Evolutionary conservation across 805 yeast genomes (phyloP), one percentile per base, ranked within the genome.

Genomic region (Metschnikowia chrysomelidarum): DNA sequence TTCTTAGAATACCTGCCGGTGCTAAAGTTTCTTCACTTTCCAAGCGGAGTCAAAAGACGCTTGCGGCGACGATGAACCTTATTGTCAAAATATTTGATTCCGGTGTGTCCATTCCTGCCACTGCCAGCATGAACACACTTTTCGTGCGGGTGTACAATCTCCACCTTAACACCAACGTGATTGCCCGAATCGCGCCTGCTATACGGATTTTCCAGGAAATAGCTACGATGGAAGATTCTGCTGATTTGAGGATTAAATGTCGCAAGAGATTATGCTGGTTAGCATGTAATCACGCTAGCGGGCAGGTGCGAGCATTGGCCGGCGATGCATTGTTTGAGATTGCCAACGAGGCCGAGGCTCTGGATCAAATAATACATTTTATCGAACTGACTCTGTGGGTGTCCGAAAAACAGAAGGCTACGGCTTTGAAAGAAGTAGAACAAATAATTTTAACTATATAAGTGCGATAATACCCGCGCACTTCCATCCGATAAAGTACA

Each of bases 61-160:
- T 53, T 19, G 21, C 47, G 8, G 50, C 49, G 19, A 50, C 57
- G 0, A 42, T 67, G 18, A 58, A 54, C 23, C 29, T 59, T 23
- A 47, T 71, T 28, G 57, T 67, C 15, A 60, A 60, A 26, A 23
- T 74, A 4, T 60, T 73, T 37, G 78, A 74, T 29, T 39, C 64
- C 7, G 61, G 60, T 28, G 27, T 61, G 2, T 28, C 24, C 6
- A 36, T 67, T n/a, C 73, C 74, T 0, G 17, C 10, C 0, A 36
- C 25, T 2, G 60, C 62, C 27, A 49, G 53, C 17, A 47, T 56
- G 13, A 49, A 60, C 23, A 57, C 64, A 1, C 52, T 79, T 4
- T 75, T 63, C 28, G 62, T 74, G 1, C 58, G 78, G 19, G 56
- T 74, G 4, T 78, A 69, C 59, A 82, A 82, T 49, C 53, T 78